Base-by-base conservation (phyloP, 768 basidiomycete species). In the Phaeotremella fagi region DNA sequence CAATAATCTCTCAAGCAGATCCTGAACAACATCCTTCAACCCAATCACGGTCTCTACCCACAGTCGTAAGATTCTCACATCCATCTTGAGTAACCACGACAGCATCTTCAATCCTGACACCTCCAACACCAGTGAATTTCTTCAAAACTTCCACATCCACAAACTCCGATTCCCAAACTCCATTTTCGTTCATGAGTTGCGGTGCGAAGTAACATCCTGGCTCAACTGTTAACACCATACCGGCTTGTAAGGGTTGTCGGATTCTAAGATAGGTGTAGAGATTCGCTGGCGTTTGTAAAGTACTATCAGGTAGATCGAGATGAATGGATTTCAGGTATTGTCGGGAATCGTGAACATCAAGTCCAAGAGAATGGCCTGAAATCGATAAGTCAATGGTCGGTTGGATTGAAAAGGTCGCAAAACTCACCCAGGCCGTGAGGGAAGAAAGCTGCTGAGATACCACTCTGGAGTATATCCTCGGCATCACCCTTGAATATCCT, bases 291-390 rank as follows among this genome's bases (percentile, higher is more conserved):
- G 85, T 82, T 2, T 75, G 66, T 11, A 58, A 50, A 24, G 70
- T 66, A 11, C 51, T 36, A 1, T 56, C 54, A 0, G 76, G 75
- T 22, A 76, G 56, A 16, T 29, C 72, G 16, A 50, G 57, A 66
- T 53, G 73, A 73, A 75, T 61, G 82, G 85, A 15, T 77, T 75
- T 7, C 54, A 71, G n/a, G 86, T 88, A 70, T 84, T 88, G 72
- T 82, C 86, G 87, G 1, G 87, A 88, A 64, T 95, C 92, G 68
- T 95, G 94, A 1, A 97, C 91, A 70, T 98, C 94, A 74, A 95
- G 78, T 11, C 94, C 94, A 36, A 97, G 78, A 4, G 87, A 87
- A 70, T 97, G 92, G 0, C 90, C 90, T 33, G 87, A 4, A 24
- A 18, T 48, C 36, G 28, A 55, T 23, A 11, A 24, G 3, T 22